Conservation (phyloP, 257 asterid genomes). For the Penstemon davidsonii region DNA sequence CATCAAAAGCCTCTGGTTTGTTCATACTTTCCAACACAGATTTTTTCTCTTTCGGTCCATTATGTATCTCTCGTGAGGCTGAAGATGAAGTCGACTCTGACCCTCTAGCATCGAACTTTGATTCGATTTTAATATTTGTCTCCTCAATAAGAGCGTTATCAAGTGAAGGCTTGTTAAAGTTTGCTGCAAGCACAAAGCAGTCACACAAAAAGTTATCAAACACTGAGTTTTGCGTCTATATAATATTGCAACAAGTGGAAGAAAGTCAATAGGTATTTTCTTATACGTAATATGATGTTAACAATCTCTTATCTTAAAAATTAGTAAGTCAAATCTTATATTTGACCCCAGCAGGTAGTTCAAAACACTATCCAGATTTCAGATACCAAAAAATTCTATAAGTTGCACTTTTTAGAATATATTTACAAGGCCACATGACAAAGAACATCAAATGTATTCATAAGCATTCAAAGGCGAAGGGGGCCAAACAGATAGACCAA, state of each 20-base stretch:
- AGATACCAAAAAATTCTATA: background rate
- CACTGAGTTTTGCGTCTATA: conserved; percentile 22
- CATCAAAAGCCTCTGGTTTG: conserved; percentile 34
- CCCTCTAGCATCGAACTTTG: conserved; percentile 39
- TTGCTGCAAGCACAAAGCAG: conserved; percentile 28
- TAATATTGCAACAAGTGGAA: background rate
- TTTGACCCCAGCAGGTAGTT: background rate
- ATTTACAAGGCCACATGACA: background rate
- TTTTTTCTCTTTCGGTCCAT: conserved; percentile 36
- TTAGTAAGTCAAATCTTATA: background rate
- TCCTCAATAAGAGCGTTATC: conserved; percentile 38
- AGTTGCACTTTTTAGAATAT: background rate
- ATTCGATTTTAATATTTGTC: conserved; percentile 35
- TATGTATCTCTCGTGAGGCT: conserved; percentile 39
- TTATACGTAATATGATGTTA: background rate
- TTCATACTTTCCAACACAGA: conserved; percentile 43
- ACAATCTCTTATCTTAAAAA: background rate
- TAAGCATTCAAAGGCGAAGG: background rate
- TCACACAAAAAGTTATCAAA: conserved; percentile 25
- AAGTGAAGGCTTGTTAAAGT: conserved; percentile 27
- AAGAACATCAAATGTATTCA: too few species aligned
- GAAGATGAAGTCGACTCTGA: conserved; percentile 47
- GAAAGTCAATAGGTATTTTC: too few species aligned
- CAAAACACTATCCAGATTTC: background rate
- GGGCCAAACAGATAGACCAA: background rate